Evolutionary conservation across 2,329 filamentous ascomycete genomes (phyloP).

Genomic region (Atkinsonella texensis): DNA sequence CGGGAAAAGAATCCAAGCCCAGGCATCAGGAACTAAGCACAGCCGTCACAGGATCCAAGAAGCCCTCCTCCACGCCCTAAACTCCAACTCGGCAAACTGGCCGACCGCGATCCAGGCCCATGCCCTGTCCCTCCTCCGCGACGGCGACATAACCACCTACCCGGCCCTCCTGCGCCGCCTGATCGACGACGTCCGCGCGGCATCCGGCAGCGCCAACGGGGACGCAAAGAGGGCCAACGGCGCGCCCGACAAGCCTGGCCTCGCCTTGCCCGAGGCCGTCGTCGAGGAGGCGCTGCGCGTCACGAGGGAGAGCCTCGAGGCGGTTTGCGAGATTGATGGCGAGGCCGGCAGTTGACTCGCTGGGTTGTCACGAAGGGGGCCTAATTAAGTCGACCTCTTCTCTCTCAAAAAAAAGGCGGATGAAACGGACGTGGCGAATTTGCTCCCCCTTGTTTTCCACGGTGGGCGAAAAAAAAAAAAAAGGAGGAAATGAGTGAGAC

Average conservation of each 20-base stretch:
- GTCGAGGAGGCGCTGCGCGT: conserved; percentile 50
- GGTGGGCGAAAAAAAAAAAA: neutral
- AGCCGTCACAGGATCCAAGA: conserved; percentile 14
- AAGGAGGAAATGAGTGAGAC: neutral
- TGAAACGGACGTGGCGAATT: neutral
- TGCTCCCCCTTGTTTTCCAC: too few relatives aligned
- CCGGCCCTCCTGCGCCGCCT: conserved; percentile 48
- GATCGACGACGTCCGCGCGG: conserved; percentile 47
- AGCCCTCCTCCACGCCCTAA: conserved; percentile 46
- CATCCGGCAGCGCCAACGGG: conserved; percentile 27
- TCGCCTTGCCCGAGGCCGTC: conserved; percentile 47
- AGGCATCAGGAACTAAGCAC: neutral
- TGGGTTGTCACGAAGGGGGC: too few relatives aligned
- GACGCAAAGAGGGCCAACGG: conserved; percentile 18
- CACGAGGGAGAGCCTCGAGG: conserved; percentile 46
- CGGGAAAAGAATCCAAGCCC: too few relatives aligned
- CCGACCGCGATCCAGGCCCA: conserved; percentile 47
- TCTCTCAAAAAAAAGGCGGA: too few relatives aligned
- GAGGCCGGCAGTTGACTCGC: conserved; percentile 10
- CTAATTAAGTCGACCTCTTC: too few relatives aligned
- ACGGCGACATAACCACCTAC: conserved; percentile 46
- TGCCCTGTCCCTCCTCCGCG: conserved; percentile 47
- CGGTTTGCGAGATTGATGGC: conserved; percentile 29
- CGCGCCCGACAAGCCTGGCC: conserved; percentile 19
- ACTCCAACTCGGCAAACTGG: conserved; percentile 50